Conservation (phyloP, 2,329 filamentous ascomycete genomes). For the Beauveria rudraprayagi region DNA sequence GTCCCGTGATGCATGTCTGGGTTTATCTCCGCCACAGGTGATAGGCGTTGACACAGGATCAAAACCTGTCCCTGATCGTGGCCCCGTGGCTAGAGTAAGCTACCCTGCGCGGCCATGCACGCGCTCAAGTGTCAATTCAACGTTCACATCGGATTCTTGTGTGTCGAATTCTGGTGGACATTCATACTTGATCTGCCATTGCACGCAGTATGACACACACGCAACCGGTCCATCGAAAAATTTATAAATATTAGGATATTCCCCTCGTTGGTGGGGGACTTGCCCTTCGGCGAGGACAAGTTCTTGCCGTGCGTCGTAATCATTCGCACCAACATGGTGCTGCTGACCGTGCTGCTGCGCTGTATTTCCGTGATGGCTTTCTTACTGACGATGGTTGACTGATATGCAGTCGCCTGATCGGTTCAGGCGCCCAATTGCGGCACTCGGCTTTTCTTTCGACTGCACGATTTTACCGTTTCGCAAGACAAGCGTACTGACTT, state of each 20-base stretch:
- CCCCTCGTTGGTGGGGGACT: background rate
- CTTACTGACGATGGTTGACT: background rate
- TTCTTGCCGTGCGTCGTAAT: background rate
- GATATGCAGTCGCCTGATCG: background rate
- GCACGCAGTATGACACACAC: background rate
- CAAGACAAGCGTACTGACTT: too few relatives aligned
- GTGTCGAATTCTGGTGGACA: background rate
- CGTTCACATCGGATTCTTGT: background rate
- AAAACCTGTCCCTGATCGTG: background rate
- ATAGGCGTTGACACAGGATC: background rate
- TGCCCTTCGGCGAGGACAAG: background rate
- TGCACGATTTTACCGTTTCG: too few relatives aligned
- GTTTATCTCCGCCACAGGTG: conserved; percentile 4
- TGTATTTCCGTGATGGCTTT: background rate
- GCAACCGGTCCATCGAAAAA: background rate
- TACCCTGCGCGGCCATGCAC: background rate
- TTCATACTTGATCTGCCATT: too few relatives aligned
- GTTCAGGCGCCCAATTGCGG: background rate
- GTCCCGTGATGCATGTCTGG: conserved; percentile 3
- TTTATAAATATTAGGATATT: background rate
- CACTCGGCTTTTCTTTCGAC: too few relatives aligned
- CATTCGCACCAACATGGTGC: background rate
- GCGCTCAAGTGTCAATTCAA: background rate
- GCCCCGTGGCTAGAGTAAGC: background rate
- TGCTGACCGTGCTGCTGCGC: background rate